Percentiles rank a stretch among this genome's conserved stretches.
These are phyloP conservation scores for Saturnispora sanitii DNA, from an alignment of 805 yeast species.

Conservation along the genomic window DNA sequence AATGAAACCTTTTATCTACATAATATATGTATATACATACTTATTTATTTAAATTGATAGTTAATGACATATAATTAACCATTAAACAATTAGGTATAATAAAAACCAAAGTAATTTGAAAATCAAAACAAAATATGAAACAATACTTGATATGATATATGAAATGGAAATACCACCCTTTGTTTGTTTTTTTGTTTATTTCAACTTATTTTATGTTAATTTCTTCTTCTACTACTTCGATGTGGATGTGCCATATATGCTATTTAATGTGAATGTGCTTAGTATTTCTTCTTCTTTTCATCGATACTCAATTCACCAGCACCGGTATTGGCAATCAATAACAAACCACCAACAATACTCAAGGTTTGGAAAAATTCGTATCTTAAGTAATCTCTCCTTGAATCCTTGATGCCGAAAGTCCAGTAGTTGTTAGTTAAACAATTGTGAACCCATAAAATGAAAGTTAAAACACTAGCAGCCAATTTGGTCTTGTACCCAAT, in stretches of 20 bases:
- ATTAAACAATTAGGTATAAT: background rate
- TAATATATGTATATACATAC: too few relatives aligned
- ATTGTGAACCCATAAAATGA: constrained; percentile 67
- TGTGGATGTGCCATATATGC: too few relatives aligned
- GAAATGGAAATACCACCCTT: too few relatives aligned
- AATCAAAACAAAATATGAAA: background rate
- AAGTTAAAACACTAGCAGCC: constrained; percentile 63
- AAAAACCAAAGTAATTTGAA: background rate
- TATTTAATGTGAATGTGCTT: too few relatives aligned
- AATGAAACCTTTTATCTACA: too few relatives aligned
- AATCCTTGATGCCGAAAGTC: constrained; percentile 59
- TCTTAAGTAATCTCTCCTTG: constrained; percentile 78
- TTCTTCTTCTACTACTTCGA: background rate
- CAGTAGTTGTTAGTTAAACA: constrained; percentile 80
- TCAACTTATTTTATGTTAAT: background rate
- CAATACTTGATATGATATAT: too few relatives aligned
- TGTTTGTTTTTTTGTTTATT: too few relatives aligned
- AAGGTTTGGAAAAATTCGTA: constrained; percentile 93
- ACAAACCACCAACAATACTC: constrained; percentile 88
- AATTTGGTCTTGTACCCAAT: constrained; percentile 90
- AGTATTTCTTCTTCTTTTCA: constrained; percentile 71
- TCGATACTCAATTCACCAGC: constrained; percentile 92
- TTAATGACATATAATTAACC: too few relatives aligned
- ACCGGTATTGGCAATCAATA: constrained; percentile 87
- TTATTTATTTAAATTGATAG: too few relatives aligned